phyloP scores from a whole-genome alignment of 371 early-diverging fungal species.

The Mortierella sp. region DNA sequence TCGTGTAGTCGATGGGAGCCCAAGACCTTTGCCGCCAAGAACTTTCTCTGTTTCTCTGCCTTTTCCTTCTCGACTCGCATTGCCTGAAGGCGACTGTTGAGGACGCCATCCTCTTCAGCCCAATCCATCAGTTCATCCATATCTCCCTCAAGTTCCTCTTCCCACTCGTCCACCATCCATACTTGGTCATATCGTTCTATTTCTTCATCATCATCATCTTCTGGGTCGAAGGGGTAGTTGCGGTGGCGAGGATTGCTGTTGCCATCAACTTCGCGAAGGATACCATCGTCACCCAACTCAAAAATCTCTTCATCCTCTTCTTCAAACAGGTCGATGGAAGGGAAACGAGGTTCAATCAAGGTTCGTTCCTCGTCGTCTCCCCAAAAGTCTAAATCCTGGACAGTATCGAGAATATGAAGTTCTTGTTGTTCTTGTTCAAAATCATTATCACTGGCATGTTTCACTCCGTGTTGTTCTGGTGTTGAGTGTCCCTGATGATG shows the following conservation, averaged over 20 bases:
- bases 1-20: conserved; percentile 31
- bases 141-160: conserved; percentile 52
- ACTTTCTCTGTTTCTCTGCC: not conserved
- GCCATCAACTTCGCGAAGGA: conserved; percentile 10
- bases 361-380: conserved; percentile 21
- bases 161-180: conserved; percentile 57
- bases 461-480: not conserved
- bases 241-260: not conserved
- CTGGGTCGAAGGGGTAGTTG: not conserved
- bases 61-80: not conserved
- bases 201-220: not conserved
- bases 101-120: conserved; percentile 32
- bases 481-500: too few relatives aligned
- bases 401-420: not conserved
- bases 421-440: not conserved
- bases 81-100: conserved; percentile 7
- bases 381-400: conserved; percentile 16
- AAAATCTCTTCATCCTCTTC: conserved; percentile 38
- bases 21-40: conserved; percentile 14
- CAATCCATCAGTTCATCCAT: conserved; percentile 49
- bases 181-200: conserved; percentile 22
- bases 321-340: conserved; percentile 44
- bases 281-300: conserved; percentile 40
- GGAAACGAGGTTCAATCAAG: conserved; percentile 42
- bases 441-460: not conserved